These are phyloP conservation scores for Cucumis melo DNA, from an alignment of 306 rosid genomes.

Conservation along the genomic window DNA sequence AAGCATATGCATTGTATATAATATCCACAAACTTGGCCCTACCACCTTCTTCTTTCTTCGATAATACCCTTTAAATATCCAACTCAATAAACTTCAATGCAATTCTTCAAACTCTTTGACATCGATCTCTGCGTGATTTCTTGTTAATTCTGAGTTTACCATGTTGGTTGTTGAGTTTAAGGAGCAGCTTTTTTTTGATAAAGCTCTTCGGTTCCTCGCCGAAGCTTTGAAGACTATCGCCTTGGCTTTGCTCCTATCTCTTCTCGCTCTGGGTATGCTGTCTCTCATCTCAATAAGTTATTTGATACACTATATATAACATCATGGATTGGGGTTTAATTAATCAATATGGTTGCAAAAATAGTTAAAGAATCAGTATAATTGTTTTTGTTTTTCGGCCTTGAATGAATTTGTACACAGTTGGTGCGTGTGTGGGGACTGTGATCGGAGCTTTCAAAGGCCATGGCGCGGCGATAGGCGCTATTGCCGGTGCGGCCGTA, in stretches of 20 bases:
- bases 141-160: not conserved
- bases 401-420: constrained; percentile 8
- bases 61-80: not conserved
- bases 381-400: no score
- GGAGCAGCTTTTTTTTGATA: not conserved
- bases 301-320: not conserved
- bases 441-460: constrained; percentile 35
- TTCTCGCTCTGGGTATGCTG: constrained; percentile 27
- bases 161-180: not conserved
- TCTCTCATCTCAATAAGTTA: not conserved
- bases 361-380: no score
- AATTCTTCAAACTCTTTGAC: not conserved
- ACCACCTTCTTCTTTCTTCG: not conserved
- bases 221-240: constrained; percentile 2
- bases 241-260: constrained; percentile 13
- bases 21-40: not conserved
- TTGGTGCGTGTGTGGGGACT: constrained; percentile 27
- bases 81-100: not conserved
- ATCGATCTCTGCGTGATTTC: not conserved
- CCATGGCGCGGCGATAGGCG: constrained; percentile 25
- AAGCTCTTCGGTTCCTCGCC: not conserved
- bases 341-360: no score
- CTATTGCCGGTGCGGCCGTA: constrained; percentile 26
- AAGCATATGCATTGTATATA: not conserved
- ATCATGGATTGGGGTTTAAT: not conserved